A percentile compares a stretch with the other conserved stretches of the same genome.
phyloP scores from a whole-genome alignment of 2,329 filamentous ascomycete species.

The Exophiala alcalophila region DNA sequence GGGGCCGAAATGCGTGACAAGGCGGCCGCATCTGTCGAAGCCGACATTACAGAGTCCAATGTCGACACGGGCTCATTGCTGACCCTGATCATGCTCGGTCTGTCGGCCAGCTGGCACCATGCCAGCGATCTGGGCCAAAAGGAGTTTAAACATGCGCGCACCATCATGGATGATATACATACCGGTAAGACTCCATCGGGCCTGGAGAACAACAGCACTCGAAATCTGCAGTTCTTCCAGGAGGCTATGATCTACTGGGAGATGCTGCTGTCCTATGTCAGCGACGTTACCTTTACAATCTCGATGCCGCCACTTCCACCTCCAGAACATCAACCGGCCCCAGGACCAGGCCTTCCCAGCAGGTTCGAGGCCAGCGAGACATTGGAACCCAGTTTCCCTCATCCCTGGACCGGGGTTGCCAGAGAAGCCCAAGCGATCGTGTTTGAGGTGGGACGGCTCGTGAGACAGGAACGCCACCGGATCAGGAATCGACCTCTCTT shows the following conservation, averaged over 20 bases:
- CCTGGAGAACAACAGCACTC: constrained; percentile 5
- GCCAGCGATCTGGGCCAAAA: constrained; percentile 50
- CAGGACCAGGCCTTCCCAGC: constrained; percentile 28
- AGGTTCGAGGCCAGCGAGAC: constrained; percentile 34
- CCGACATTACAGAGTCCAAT: constrained; percentile 31
- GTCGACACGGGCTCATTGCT: constrained; percentile 51
- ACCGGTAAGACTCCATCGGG: constrained; percentile 1
- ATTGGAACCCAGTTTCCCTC: constrained; percentile 33
- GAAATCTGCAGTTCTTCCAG: constrained; percentile 51
- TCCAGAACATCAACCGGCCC: constrained; percentile 23
- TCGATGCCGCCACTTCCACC: too few relatives aligned
- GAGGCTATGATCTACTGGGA: constrained; percentile 59
- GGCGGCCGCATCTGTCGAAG: constrained; percentile 32
- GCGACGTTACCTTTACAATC: constrained; percentile 31
- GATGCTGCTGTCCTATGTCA: constrained; percentile 56
- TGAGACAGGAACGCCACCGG: constrained; percentile 30
- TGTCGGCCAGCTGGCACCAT: constrained; percentile 61
- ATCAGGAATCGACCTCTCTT: constrained; percentile 9
- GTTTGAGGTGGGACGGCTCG: constrained; percentile 46
- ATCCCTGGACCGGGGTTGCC: constrained; percentile 51
- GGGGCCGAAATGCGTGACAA: constrained; percentile 53
- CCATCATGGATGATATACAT: constrained; percentile 25
- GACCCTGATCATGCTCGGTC: constrained; percentile 58
- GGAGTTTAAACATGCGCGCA: constrained; percentile 4
- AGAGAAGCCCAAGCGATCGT: constrained; percentile 46